Percentiles rank a stretch among this genome's conserved stretches.
These are phyloP conservation scores for Yamadazyma scolyti DNA, from an alignment of 805 yeast species.

Conservation along the genomic window DNA sequence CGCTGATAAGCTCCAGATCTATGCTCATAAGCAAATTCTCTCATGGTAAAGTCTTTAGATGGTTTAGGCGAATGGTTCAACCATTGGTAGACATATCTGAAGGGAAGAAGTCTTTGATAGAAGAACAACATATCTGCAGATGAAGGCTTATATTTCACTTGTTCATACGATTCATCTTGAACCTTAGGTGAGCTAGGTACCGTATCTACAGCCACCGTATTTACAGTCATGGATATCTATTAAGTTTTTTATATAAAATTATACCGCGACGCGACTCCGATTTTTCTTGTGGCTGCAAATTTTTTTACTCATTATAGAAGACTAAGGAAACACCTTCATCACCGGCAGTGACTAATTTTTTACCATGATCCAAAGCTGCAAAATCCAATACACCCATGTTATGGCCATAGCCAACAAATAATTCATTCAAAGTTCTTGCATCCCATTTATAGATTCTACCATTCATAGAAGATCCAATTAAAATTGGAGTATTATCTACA, in stretches of 20 bases:
- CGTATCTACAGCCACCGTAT: constrained; percentile 1
- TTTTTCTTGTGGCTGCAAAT: background rate
- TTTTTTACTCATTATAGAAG: constrained; percentile 30
- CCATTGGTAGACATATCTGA: constrained; percentile 81
- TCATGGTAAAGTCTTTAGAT: constrained; percentile 70
- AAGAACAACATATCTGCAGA: constrained; percentile 67
- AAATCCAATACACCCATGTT: constrained; percentile 92
- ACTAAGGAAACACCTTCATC: constrained; percentile 93
- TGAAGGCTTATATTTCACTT: constrained; percentile 35
- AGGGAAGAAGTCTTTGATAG: constrained; percentile 72
- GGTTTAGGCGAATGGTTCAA: constrained; percentile 80
- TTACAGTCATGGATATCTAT: constrained; percentile 1
- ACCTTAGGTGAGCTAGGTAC: background rate
- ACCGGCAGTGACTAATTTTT: constrained; percentile 83
- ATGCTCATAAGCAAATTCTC: constrained; percentile 92
- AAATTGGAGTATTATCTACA: constrained; percentile 50
- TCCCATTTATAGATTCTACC: constrained; percentile 88
- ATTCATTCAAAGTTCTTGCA: constrained; percentile 74
- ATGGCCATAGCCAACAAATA: constrained; percentile 85
- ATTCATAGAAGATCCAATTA: constrained; percentile 76
- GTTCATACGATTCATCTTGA: background rate
- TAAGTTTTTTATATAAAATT: background rate
- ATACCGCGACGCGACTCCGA: constrained; percentile 4
- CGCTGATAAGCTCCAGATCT: constrained; percentile 87
- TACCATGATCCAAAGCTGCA: constrained; percentile 60